These are phyloP conservation scores for Aureobasidium zeae DNA, from an alignment of 2,329 filamentous ascomycete species.

Conservation along the genomic window DNA sequence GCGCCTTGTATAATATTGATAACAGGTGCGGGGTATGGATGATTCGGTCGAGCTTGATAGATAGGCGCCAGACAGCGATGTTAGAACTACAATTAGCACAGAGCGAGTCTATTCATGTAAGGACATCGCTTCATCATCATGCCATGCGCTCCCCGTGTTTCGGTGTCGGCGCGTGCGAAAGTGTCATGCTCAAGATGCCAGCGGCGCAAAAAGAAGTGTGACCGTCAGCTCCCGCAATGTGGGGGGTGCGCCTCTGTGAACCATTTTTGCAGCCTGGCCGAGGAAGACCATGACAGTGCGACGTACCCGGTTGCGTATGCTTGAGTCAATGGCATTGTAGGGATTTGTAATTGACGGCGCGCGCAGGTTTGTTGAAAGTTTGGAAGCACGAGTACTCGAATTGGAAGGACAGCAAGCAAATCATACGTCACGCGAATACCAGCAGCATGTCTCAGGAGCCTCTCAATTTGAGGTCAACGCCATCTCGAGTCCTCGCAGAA, in stretches of 20 bases:
- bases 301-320: constrained; percentile 36
- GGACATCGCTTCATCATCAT: not conserved
- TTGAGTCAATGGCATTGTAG: not conserved
- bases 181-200: constrained; percentile 34
- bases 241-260: constrained; percentile 32
- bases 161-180: constrained; percentile 1
- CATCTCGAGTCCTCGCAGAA: not conserved
- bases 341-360: not conserved
- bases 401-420: constrained; percentile 21
- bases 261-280: constrained; percentile 31
- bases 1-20: no score
- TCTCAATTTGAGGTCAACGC: not conserved
- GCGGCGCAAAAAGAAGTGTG: constrained; percentile 37
- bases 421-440: not conserved
- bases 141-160: constrained; percentile 3
- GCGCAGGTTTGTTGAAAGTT: constrained; percentile 29
- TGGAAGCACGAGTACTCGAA: constrained; percentile 26
- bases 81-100: no score
- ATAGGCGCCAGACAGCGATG: no score
- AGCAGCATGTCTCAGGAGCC: not conserved
- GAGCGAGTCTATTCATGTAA: no score
- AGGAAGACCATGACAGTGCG: constrained; percentile 32
- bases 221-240: constrained; percentile 33
- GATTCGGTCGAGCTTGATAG: not conserved
- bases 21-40: not conserved